Base-by-base conservation (phyloP, 495 filamentous ascomycete genomes). In the Daldinia childiae region DNA sequence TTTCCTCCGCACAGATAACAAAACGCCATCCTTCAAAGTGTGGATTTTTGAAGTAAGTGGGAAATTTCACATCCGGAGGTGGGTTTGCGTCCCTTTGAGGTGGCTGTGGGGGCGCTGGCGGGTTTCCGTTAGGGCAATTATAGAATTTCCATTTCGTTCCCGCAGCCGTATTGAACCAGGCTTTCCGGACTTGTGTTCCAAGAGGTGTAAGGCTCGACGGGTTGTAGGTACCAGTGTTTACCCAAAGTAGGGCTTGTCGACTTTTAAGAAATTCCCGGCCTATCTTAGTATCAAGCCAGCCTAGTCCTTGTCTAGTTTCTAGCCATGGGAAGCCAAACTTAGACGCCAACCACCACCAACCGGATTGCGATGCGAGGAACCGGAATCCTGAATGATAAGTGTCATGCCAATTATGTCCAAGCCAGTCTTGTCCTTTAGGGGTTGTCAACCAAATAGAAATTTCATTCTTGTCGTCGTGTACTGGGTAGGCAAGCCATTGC, bases 321-420 rank as follows among this genome's bases (percentile, higher is more conserved):
- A 72, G 69, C 58, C 43, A 63, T 5, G 69, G 63, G 12, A 30
- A 55, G 3, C 63, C 64, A 7, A 27, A 17, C 2, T 63, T 59
- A 1, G 69, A 67, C 24, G 69, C 58, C 27, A 72, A 27, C 69
- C 59, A 72, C 69, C 52, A 72, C 34, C 59, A 29, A 12, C 58
- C 58, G 1, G 69, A 62, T 15, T 48, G 9, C 11, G 69, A 54
- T 7, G 11, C 17, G 7, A 72, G 63, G 27, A 66, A 67, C 6
- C 1, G 4, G 6, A 0, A 45, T 3, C 63, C 69, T 15, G 52
- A 4, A 1, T 5, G 17, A 26, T 14, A 26, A 8, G 4, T 3
- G 12, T 24, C 9, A 9, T 6, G 1, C 43, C 43, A 48, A 2
- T 24, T 3, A 48, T 48, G 11, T 3, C 19, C 43, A 24, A 72